Conservation (phyloP, 345 rosid genomes). For the Brassica juncea region DNA sequence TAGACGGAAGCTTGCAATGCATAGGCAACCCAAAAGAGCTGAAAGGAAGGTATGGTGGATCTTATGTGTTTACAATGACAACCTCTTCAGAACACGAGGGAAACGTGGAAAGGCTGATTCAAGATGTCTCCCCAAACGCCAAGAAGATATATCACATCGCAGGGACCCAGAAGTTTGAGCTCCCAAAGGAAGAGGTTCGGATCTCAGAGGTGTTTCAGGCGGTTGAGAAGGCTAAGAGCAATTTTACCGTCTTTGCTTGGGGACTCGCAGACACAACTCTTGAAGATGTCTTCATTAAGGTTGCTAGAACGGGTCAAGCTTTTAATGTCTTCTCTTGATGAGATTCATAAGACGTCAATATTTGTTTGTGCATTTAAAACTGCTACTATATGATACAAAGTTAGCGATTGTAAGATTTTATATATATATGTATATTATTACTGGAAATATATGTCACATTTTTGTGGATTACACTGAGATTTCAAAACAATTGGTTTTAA, state of each 20-base stretch:
- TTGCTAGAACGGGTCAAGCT: conserved; percentile 58
- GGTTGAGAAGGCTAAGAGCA: conserved; percentile 76
- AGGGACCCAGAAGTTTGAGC: conserved; percentile 95
- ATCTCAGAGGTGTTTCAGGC: conserved; percentile 77
- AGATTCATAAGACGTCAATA: conserved; percentile 7
- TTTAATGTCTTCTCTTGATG: conserved; percentile 54
- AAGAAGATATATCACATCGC: conserved; percentile 74
- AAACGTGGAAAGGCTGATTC: conserved; percentile 67
- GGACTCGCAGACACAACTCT: conserved; percentile 90
- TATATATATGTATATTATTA: not conserved
- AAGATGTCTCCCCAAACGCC: conserved; percentile 60
- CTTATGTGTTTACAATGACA: conserved; percentile 85
- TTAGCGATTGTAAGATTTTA: not conserved
- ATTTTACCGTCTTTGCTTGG: conserved; percentile 85
- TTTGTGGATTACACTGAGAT: not conserved
- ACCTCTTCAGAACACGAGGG: conserved; percentile 56
- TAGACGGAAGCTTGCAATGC: conserved; percentile 86
- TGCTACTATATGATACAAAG: conserved; percentile 5
- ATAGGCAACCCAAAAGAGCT: conserved; percentile 92
- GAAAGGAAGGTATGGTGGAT: conserved; percentile 84
- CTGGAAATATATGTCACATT: not conserved
- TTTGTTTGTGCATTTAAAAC: not conserved
- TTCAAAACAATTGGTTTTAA: not conserved
- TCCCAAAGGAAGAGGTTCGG: conserved; percentile 72
- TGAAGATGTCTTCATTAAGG: conserved; percentile 98